Evolutionary conservation across 768 basidiomycete genomes (phyloP).

Genomic region (Cystobasidium tubakii): DNA sequence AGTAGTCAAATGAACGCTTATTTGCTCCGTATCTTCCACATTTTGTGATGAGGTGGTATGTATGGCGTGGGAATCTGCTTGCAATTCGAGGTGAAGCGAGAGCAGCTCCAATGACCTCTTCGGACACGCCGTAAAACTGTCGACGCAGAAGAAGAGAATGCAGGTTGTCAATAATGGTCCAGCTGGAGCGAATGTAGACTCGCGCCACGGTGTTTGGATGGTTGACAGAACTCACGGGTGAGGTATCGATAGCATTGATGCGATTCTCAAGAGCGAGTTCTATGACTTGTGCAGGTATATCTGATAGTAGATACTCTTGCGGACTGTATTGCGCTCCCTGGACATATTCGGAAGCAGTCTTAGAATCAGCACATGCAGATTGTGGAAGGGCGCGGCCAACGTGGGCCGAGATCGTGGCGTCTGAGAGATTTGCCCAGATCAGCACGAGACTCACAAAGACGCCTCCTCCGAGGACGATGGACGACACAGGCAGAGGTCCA

Average conservation of each 20-base stretch:
- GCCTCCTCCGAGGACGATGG: constrained; percentile 24
- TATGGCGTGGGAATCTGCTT: constrained; percentile 44
- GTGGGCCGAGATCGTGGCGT: neutral
- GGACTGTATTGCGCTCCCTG: constrained; percentile 22
- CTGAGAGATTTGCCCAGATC: neutral
- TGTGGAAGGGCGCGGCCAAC: neutral
- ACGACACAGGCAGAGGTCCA: constrained; percentile 8
- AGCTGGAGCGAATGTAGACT: too few species aligned
- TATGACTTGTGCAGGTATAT: constrained; percentile 17
- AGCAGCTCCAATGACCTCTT: constrained; percentile 16
- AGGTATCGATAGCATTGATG: constrained; percentile 27
- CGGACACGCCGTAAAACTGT: constrained; percentile 29
- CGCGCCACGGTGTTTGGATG: too few species aligned
- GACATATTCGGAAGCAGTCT: neutral
- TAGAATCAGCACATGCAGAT: neutral
- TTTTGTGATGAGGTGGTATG: constrained; percentile 60
- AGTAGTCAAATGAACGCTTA: constrained; percentile 64
- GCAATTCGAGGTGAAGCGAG: neutral
- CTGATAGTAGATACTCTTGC: constrained; percentile 6
- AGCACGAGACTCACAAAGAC: constrained; percentile 10
- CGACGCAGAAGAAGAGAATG: neutral
- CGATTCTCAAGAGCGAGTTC: constrained; percentile 20
- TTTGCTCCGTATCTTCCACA: constrained; percentile 67
- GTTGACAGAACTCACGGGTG: constrained; percentile 6
- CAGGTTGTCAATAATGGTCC: too few species aligned